Percentiles rank a stretch among this genome's conserved stretches.
These are phyloP conservation scores for Yarrowia bubula DNA, from an alignment of 805 yeast genomes.

Conservation along the genomic window DNA sequence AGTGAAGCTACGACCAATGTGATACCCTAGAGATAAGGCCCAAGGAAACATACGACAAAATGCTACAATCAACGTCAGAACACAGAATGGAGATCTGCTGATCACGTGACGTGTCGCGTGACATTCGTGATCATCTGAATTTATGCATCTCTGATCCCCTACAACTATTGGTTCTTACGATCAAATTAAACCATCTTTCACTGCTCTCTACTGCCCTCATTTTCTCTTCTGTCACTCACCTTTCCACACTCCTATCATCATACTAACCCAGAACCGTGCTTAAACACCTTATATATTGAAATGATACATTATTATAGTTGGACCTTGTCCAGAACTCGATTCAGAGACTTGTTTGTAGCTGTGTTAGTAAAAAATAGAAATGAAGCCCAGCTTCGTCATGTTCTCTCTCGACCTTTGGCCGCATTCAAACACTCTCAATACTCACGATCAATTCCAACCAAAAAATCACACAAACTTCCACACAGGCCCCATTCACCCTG, in stretches of 20 bases:
- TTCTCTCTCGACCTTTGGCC: neutral
- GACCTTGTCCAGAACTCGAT: slow-evolving; percentile 22
- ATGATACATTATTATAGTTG: slow-evolving; percentile 23
- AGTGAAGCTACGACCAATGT: no score
- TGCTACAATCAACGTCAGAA: no score
- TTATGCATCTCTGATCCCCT: no score
- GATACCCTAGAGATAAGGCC: no score
- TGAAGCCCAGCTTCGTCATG: no score
- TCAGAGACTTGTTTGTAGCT: slow-evolving; percentile 20
- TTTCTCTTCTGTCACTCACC: neutral
- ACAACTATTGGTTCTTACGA: no score
- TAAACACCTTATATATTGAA: slow-evolving; percentile 19
- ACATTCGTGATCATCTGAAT: no score
- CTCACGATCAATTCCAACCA: slow-evolving; percentile 41
- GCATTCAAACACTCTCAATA: neutral
- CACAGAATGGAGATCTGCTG: neutral
- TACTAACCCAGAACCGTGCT: slow-evolving; percentile 14
- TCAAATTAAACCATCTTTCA: neutral
- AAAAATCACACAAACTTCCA: slow-evolving; percentile 42
- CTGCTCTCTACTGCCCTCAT: neutral
- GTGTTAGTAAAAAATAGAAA: slow-evolving; percentile 1
- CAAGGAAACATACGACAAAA: neutral
- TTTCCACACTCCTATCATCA: no score
- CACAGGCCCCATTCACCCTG: slow-evolving; percentile 40
- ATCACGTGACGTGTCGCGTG: neutral